phyloP scores from a whole-genome alignment of 148 eudicot species.

The Diospyros lotus region DNA sequence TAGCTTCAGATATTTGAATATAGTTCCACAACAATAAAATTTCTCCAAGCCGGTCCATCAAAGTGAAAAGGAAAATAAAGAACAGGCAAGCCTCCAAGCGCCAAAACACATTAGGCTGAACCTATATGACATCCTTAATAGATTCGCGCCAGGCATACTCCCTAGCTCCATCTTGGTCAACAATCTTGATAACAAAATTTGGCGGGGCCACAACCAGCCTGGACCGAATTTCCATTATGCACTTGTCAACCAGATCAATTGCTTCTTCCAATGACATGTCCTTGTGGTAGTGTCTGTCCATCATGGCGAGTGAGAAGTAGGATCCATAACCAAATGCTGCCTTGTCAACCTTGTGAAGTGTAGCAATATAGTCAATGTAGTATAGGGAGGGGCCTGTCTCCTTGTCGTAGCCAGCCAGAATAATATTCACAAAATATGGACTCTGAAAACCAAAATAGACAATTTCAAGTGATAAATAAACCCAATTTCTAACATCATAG shows the following conservation, averaged over 20 bases:
- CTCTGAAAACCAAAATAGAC: constrained; percentile 43
- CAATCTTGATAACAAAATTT: constrained; percentile 80
- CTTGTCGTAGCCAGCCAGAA: constrained; percentile 82
- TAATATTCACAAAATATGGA: constrained; percentile 69
- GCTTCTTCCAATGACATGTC: constrained; percentile 82
- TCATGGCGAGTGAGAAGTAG: constrained; percentile 76
- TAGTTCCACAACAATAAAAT: background rate
- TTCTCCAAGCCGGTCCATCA: background rate
- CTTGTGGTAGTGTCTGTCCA: constrained; percentile 72
- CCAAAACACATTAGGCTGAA: constrained; percentile 23
- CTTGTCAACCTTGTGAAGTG: constrained; percentile 81
- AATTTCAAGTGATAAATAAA: background rate
- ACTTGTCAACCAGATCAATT: constrained; percentile 63
- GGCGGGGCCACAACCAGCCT: constrained; percentile 89
- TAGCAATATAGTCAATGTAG: constrained; percentile 78
- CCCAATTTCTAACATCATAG: background rate
- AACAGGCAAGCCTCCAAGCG: background rate
- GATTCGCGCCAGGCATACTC: constrained; percentile 77
- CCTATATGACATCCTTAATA: constrained; percentile 41
- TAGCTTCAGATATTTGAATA: background rate
- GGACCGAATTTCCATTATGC: constrained; percentile 68
- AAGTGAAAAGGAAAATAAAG: background rate
- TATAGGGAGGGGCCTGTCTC: constrained; percentile 78
- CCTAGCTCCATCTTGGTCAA: constrained; percentile 76
- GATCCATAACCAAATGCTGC: constrained; percentile 88